These are phyloP conservation scores for Diophrys appendiculata DNA, from an alignment of 73 alveolate species.

Conservation along the genomic window DNA sequence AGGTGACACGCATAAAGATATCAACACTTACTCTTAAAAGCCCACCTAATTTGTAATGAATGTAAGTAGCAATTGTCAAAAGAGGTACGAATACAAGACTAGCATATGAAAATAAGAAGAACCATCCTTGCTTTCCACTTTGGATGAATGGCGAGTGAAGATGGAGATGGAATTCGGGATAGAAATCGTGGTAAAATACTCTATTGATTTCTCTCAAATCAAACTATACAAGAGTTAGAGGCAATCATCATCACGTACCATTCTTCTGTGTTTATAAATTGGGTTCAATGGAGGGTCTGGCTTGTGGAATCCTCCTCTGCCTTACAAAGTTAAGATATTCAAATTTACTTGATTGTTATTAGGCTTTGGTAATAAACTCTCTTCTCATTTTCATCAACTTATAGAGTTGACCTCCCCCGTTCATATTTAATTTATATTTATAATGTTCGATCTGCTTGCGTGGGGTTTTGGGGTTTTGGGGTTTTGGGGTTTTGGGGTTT, in stretches of 20 bases:
- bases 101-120: constrained; percentile 23
- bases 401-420: neutral
- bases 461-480: too few species aligned
- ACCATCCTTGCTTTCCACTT: constrained; percentile 29
- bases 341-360: neutral
- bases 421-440: neutral
- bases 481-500: too few species aligned
- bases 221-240: neutral
- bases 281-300: constrained; percentile 33
- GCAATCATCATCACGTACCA: neutral
- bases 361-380: neutral
- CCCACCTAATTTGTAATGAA: neutral
- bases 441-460: too few species aligned
- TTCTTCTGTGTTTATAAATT: constrained; percentile 33
- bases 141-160: constrained; percentile 27
- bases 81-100: constrained; percentile 14
- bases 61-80: constrained; percentile 8
- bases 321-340: constrained; percentile 8
- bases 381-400: neutral
- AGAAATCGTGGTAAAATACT: constrained; percentile 34
- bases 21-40: constrained; percentile 7
- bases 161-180: constrained; percentile 39
- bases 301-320: constrained; percentile 48
- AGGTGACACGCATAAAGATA: too few species aligned
- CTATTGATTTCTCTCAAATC: constrained; percentile 29